A percentile compares a stretch with the other conserved stretches of the same genome.
phyloP scores from a whole-genome alignment of 129 eudicot genomes.

The Gnaphalium uliginosum region DNA sequence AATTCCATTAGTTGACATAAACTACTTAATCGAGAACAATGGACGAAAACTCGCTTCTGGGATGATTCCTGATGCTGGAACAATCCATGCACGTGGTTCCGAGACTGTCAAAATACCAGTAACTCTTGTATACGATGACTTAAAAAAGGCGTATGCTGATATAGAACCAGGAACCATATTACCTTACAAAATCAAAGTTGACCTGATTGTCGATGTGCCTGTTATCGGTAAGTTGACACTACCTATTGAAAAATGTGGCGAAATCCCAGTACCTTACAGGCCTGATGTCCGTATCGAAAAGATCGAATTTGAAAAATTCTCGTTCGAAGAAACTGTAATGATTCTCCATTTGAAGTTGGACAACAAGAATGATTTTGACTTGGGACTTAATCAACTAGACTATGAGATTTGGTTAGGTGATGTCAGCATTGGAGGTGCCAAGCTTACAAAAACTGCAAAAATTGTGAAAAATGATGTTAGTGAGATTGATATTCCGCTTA shows the following conservation, averaged over 20 bases:
- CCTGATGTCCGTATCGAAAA: conserved; percentile 2
- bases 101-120: not conserved
- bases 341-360: not conserved
- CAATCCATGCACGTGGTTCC: conserved; percentile 8
- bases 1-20: not conserved
- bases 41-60: conserved; percentile 2
- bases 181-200: conserved; percentile 15
- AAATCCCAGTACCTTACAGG: conserved; percentile 3
- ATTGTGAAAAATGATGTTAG: not conserved
- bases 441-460: not conserved
- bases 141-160: not conserved
- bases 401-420: not conserved
- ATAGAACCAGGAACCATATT: conserved; percentile 2
- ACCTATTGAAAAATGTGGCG: not conserved
- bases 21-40: conserved; percentile 2
- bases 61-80: not conserved
- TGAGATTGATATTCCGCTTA: not conserved
- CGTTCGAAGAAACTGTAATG: not conserved
- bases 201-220: conserved; percentile 6
- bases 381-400: not conserved
- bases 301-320: not conserved
- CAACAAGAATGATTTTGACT: conserved; percentile 10
- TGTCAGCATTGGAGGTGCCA: conserved; percentile 11
- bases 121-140: not conserved
- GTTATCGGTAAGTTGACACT: not conserved